Conservation (phyloP, 306 rosid species). For the Aeschynomene evenia region DNA sequence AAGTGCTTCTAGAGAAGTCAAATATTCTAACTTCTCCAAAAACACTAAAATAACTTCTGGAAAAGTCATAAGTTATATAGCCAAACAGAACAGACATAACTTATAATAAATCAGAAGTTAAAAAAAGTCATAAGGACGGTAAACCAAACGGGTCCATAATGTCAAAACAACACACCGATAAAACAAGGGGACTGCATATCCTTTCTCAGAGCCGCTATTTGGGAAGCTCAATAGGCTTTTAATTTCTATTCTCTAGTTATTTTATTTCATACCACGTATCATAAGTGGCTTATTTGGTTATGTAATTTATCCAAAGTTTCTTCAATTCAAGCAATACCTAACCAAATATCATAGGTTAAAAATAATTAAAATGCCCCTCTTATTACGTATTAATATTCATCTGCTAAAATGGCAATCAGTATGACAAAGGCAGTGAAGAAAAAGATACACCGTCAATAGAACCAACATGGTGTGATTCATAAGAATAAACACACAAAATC, state of each 20-base stretch:
- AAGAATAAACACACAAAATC: neutral
- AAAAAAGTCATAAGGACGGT: no score
- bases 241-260: neutral
- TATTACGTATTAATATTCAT: neutral
- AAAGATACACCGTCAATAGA: neutral
- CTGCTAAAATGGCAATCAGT: neutral
- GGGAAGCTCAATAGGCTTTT: neutral
- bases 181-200: neutral
- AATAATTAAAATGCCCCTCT: neutral
- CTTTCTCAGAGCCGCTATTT: neutral
- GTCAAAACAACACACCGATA: neutral
- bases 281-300: neutral
- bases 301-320: neutral
- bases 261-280: neutral
- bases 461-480: neutral
- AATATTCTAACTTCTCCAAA: no score
- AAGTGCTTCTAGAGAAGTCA: no score
- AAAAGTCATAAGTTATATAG: no score
- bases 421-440: neutral
- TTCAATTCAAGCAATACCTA: neutral
- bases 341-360: neutral
- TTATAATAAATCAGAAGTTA: no score
- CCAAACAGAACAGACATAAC: no score
- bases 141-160: no score
- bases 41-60: no score